Evolutionary conservation across 768 basidiomycete genomes (phyloP).

Genomic region (Termitomyces sp.): DNA sequence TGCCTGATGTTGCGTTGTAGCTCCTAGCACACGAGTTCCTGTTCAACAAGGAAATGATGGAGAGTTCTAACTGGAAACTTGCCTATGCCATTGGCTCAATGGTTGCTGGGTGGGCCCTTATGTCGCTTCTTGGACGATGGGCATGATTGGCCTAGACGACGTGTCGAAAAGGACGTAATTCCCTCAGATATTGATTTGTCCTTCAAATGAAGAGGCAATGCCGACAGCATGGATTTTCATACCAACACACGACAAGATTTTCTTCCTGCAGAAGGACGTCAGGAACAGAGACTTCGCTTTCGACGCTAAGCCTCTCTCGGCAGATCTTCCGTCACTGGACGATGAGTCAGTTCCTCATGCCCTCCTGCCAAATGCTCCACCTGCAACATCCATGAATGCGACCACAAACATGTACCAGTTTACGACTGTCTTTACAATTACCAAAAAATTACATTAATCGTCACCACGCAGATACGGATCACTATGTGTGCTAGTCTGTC

Average conservation of each 20-base stretch:
- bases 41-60: background rate
- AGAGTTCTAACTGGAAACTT: background rate
- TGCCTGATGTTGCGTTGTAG: background rate
- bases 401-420: too few relatives aligned
- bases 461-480: background rate
- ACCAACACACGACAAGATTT: background rate
- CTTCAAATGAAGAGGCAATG: background rate
- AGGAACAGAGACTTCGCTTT: background rate
- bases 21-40: background rate
- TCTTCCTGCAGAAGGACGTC: background rate
- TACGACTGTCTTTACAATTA: background rate
- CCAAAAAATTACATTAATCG: background rate
- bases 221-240: background rate
- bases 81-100: background rate
- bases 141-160: background rate
- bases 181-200: background rate
- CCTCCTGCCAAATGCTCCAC: background rate
- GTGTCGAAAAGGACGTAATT: too few relatives aligned
- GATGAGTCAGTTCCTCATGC: background rate
- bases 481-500: background rate
- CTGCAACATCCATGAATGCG: background rate
- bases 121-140: background rate
- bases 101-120: background rate
- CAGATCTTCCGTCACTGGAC: background rate
- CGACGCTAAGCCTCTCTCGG: background rate